phyloP scores from a whole-genome alignment of 2,329 filamentous ascomycete genomes.

The Myriosclerotinia curreyana region DNA sequence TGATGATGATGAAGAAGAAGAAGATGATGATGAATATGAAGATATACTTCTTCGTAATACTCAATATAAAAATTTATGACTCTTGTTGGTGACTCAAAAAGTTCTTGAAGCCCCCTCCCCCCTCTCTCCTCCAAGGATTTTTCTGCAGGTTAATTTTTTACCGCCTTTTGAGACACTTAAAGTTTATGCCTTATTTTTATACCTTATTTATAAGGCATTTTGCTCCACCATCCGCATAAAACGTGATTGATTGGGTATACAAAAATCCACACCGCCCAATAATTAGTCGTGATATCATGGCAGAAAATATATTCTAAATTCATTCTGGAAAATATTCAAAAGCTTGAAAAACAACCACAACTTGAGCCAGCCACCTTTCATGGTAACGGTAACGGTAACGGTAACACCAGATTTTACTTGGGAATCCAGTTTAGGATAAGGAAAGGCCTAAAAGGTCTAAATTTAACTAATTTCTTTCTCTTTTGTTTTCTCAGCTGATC shows the following conservation, averaged over 20 bases:
- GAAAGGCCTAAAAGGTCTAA: not conserved
- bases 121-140: slow-evolving; percentile 13
- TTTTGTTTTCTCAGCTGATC: not conserved
- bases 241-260: too few relatives aligned
- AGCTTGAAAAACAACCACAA: too few relatives aligned
- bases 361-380: not conserved
- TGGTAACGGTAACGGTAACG: not conserved
- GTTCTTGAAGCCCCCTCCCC: too few relatives aligned
- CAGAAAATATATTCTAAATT: not conserved
- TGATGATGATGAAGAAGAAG: not conserved
- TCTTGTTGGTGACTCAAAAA: slow-evolving; percentile 1
- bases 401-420: not conserved
- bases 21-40: too few relatives aligned
- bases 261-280: not conserved
- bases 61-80: not conserved
- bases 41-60: too few relatives aligned
- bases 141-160: not conserved
- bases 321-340: not conserved
- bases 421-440: not conserved
- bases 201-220: not conserved
- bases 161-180: slow-evolving; percentile 4
- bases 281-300: not conserved
- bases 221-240: not conserved
- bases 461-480: not conserved
- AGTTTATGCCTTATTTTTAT: too few relatives aligned